Base-by-base conservation (phyloP, 805 yeast genomes). In the Yarrowia sp. region DNA sequence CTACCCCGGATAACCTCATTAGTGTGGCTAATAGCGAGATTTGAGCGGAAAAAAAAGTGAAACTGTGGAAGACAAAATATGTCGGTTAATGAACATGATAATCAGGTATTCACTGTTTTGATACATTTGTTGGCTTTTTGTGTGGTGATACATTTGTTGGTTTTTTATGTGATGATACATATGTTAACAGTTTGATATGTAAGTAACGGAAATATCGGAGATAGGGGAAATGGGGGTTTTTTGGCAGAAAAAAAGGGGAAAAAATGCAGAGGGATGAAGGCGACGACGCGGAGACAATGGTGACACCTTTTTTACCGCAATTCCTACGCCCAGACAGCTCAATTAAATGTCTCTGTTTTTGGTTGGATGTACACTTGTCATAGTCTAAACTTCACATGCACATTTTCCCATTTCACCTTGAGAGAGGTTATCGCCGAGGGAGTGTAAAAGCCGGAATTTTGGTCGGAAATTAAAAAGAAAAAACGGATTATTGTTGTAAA, bases 321-420 rank as follows among this genome's bases (percentile, higher is more conserved):
- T 44, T 28, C 16, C 8, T 0, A n/a, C 14, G 11, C n/a, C 17
- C 21, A 10, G 6, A 17, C 24, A 8, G 22, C 52, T 46, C 52
- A 46, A 46, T 46, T 46, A 46, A 46, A 46, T 46, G 52, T 28
- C 52, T 28, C 36, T 46, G 36, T 46, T 28, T 10, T 28, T 12
- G 16, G n/a, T n/a, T n/a, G n/a, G n/a, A n/a, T n/a, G n/a, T n/a
- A n/a, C n/a, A n/a, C 43, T 8, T 6, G 12, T 43, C 49, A 26
- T 43, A n/a, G n/a, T n/a, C n/a, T n/a, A 43, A 43, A 43, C 49
- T 46, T 46, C 52, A 46, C 52, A 46, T 46, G 52, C 52, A 46
- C 24, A 16, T 17, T 16, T n/a, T n/a, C n/a, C n/a, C n/a, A n/a
- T n/a, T n/a, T n/a, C n/a, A n/a, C n/a, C n/a, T n/a, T n/a, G n/a